Evolutionary conservation across 352 stramenopile species (phyloP), one percentile per base, ranked within the genome.

Genomic region (Hyaloperonospora arabidopsidis): DNA sequence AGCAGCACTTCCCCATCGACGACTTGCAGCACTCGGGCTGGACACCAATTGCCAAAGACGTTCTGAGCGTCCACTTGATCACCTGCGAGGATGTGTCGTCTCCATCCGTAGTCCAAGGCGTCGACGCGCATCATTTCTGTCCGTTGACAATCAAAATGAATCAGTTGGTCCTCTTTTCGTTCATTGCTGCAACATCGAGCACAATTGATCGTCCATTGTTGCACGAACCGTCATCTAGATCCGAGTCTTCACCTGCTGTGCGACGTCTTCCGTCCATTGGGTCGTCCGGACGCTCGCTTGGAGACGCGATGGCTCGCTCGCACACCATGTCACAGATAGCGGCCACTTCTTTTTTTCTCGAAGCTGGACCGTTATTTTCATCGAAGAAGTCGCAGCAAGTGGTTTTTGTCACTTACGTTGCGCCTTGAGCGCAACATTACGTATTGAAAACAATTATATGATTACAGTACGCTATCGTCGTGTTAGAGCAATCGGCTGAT

Each of bases 41-140:
- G 77, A 63, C 83, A 89, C 83, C 83, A 93, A 58, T 89, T 93
- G 25, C 81, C 80, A 54, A 93, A 93, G 3, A 75, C 54, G 45
- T 93, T 93, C 52, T 87, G 79, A 11, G 80, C 80, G 36, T 93
- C 83, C 46, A 93, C 49, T 0, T 65, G 63, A 52, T 91, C 79
- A 14, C 64, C 72, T 5, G 67, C 70, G 38, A 85, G 75, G 45
- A 93, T 67, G 54, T 89, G 78, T 2, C 57, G 67, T 15, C 83
- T 76, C 83, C 83, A 93, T 49, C 87, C 79, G 32, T 72, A 58
- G 38, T 87, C 81, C 23, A 72, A 71, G 14, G 73, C 62, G 45
- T 91, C 76, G 12, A 88, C 77, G 12, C 77, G 81, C 78, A 88
- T 87, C 79, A 91, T 91, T 62, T 91, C 80, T 90, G 36, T 10